Evolutionary conservation across 108 stramenopile genomes (phyloP).

Genomic region (Nitzschia sp.): DNA sequence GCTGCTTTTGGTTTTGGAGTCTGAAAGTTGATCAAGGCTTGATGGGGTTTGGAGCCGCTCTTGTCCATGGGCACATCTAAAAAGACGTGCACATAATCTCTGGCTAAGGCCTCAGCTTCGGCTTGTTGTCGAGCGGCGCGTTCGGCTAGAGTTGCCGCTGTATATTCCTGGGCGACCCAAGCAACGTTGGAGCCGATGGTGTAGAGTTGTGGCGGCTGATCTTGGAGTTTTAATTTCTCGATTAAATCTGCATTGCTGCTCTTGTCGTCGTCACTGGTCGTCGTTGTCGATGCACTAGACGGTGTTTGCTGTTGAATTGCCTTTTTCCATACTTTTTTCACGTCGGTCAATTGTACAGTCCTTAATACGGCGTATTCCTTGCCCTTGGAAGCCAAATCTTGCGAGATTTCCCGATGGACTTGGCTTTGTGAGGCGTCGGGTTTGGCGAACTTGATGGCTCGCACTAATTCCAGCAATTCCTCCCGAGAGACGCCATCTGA

Average conservation of each 20-base stretch:
- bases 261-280: constrained; percentile 12
- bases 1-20: constrained; percentile 12
- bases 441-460: constrained; percentile 71
- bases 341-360: constrained; percentile 50
- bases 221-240: constrained; percentile 1
- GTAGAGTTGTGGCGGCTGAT: constrained; percentile 48
- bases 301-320: constrained; percentile 37
- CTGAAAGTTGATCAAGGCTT: constrained; percentile 70
- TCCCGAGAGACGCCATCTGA: no score
- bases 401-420: constrained; percentile 64
- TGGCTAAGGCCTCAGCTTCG: constrained; percentile 14
- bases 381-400: constrained; percentile 25
- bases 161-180: constrained; percentile 50
- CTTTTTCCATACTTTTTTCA: constrained; percentile 81
- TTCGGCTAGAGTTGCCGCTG: constrained; percentile 14
- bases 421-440: constrained; percentile 49
- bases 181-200: constrained; percentile 57
- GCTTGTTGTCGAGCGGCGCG: neutral
- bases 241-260: constrained; percentile 25
- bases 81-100: constrained; percentile 61
- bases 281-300: no score
- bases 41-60: constrained; percentile 56
- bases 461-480: constrained; percentile 59
- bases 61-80: constrained; percentile 60
- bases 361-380: constrained; percentile 25